Base-by-base conservation (phyloP, 2,329 filamentous ascomycete species). In the Aurifilum marmelostoma region DNA sequence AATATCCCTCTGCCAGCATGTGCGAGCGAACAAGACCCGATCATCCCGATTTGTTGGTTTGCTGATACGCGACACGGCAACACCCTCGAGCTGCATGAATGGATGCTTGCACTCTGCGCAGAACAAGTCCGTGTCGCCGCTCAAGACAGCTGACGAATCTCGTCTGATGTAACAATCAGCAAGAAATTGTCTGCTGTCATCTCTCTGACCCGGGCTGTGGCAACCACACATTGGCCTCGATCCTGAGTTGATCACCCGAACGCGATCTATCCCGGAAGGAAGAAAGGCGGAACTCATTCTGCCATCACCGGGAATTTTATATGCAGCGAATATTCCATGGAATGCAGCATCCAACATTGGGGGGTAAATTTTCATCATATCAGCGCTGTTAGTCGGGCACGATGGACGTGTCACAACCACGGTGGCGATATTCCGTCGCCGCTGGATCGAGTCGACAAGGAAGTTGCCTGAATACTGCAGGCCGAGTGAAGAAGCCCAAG, bases 291-390 rank as follows among this genome's bases (percentile, higher is more conserved):
- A n/a, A 41, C 37, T 27, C 4, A 67, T 12, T 21, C 65, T 60
- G 6, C 4, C 37, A 16, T 62, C 65, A 4, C 56, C 54, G 8
- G 54, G 65, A 32, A 27, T 61, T n/a, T n/a, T 47, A 39, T 32
- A 62, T 12, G 65, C 65, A 21, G 58, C 54, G 21, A 67, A 37
- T 12, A 60, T 34, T 0, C 27, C 18, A 6, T 67, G 65, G 21
- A 67, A n/a, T 52, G 56, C 21, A 1, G 54, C 37, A 29, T 67
- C 65, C 3, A 67, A 39, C 5, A 24, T 32, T 37, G n/a, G 12
- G 21, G 65, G 65, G 27, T 67, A 41, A 7, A 62, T 24, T n/a
- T 29, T 24, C 24, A 64, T 11, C 16, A 47, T 39, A 5, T 5
- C 12, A 27, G 32, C 9, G 27, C 12, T 16, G 12, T 29, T 2